Base-by-base conservation (phyloP, 2,329 filamentous ascomycete genomes). In the Aureobasidium sp. region DNA sequence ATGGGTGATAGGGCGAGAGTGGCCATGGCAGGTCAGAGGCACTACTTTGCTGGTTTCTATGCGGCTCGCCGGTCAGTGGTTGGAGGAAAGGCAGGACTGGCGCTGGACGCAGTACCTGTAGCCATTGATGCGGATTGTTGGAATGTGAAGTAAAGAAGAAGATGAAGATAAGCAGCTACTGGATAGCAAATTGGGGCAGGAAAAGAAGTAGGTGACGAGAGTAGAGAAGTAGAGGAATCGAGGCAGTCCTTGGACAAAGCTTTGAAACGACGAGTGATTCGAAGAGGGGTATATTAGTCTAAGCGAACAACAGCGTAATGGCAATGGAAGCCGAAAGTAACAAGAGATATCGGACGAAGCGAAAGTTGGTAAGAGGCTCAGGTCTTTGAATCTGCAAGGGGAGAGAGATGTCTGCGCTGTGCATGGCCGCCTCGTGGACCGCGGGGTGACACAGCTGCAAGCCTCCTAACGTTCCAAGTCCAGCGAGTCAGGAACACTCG, bases 11-110 rank as follows among this genome's bases (percentile, higher is more conserved):
- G 92, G 92, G 64, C 92, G 86, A 58, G 92, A 96, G 75, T 97
- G 92, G 66, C 92, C 92, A 75, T 97, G 92, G 76, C 92, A 97
- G 67, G 92, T 97, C 74, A 97, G 78, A 62, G 92, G 92, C 61
- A 96, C 91, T 63, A 91, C 90, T 69, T 81, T 81, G 55, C 77
- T 79, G 29, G 78, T 72, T 65, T 69, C 71, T 69, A 41, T 34
- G 34, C 15, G 37, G 34, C 22, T 52, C 27, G 36, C 34, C 14
- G 58, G 48, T 61, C 17, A 61, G 58, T 52, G 25, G 48, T 20
- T 36, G 34, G 34, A 34, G 29, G 34, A 15, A 20, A 42, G 39
- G 42, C 25, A 20, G 57, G 51, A 52, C 57, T 61, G 47, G 36
- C 36, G 36, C 37, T 25, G 47, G 37, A 42, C 34, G 37, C n/a